These are phyloP conservation scores for Starmerella geochares DNA, from an alignment of 805 yeast species.

Conservation along the genomic window DNA sequence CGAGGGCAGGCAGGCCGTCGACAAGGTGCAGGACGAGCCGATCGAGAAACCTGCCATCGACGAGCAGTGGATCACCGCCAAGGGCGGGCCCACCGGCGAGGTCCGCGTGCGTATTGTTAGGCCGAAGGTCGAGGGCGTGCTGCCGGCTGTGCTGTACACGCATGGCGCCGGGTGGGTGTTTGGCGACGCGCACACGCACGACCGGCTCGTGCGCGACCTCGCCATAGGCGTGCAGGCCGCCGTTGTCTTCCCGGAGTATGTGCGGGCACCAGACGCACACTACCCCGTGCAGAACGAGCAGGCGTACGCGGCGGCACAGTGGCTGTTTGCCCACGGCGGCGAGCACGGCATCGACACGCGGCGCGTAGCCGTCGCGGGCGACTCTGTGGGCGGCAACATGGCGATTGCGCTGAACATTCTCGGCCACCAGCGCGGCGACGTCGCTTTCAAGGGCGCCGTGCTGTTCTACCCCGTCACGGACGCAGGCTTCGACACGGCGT, in stretches of 20 bases:
- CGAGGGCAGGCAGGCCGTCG: neutral
- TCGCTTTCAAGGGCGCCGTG: neutral
- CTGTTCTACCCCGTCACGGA: slow-evolving; percentile 1
- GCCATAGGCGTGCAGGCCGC: neutral
- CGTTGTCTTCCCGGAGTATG: neutral
- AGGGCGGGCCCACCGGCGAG: slow-evolving; percentile 4
- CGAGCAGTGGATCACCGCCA: slow-evolving; percentile 1
- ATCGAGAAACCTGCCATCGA: neutral
- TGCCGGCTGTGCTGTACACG: neutral
- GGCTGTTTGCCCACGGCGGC: neutral
- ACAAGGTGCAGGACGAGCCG: neutral
- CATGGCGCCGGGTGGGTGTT: slow-evolving; percentile 4
- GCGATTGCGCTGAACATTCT: slow-evolving; percentile 4
- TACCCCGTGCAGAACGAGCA: slow-evolving; percentile 6
- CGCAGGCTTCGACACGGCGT: neutral
- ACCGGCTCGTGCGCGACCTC: neutral
- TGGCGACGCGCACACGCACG: slow-evolving; percentile 4
- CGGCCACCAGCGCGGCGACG: slow-evolving; percentile 4
- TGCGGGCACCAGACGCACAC: neutral
- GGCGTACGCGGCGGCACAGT: slow-evolving; percentile 1
- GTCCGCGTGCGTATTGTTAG: neutral
- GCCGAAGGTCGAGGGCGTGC: neutral
- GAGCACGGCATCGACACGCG: neutral
- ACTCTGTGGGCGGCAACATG: slow-evolving; percentile 9
- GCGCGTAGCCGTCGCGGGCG: slow-evolving; percentile 4